Base-by-base conservation (phyloP, 78 protist genomes). In the Chrysochromulina tobinii region DNA sequence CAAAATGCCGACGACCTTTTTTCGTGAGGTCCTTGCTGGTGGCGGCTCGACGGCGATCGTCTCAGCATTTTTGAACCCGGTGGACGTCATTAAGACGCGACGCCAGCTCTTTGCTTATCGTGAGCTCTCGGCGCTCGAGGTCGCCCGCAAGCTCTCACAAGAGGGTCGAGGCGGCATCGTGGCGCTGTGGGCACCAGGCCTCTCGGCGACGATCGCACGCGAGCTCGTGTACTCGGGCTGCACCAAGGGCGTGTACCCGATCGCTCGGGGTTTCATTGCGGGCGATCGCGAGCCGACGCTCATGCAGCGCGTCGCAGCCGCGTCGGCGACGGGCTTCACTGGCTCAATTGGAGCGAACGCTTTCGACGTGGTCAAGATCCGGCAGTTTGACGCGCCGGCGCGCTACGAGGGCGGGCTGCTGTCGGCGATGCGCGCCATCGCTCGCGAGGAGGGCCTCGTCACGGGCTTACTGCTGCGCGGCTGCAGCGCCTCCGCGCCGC, bases 51-150 rank as follows among this genome's bases (percentile, higher is more conserved):
- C 83, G 12, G 55, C 83, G 58, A 3, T 17, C 23, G 83, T 75
- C 58, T 12, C 25, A 7, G 83, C 83, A 11, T 3, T 75, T 25
- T 57, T 75, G 58, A 75, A 75, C 57, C 83, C 83, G 1, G 9
- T 75, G 23, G 83, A 75, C 57, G 83, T 75, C 58, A 3, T 75
- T 25, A 75, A 75, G 83, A 75, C 83, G 57, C 83, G 83, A 54
- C 54, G 83, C 27, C 83, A 75, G 83, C 83, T 75, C 25, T 21
- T 25, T 12, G 77, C 27, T 11, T n/a, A 25, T 50, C 50, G 51
- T 12, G 21, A n/a, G 50, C 5, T 1, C 23, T n/a, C 51, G 21
- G 77, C 77, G 20, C 12, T 11, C 21, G 51, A 21, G 77, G 3
- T 68, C 51, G 77, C 48, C 50, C 51, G 51, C 50, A 2, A n/a